Percentiles rank a stretch among this genome's conserved stretches.
Conservation (phyloP, 164 flowering plant species). For the Euptelea pleiosperma region DNA sequence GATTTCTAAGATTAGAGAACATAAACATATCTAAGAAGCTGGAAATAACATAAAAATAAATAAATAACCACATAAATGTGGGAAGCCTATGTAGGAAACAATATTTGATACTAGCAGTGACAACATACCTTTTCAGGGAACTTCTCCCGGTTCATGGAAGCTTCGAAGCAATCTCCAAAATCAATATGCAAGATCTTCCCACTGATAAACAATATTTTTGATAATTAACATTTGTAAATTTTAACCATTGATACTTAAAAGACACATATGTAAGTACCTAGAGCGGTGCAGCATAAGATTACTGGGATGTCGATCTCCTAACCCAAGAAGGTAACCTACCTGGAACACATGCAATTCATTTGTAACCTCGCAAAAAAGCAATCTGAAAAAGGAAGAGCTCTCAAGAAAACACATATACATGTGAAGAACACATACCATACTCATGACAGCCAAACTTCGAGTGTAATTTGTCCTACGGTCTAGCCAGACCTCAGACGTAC, state of each 20-base stretch:
- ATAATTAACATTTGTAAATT: not conserved
- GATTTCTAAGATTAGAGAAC: not conserved
- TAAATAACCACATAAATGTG: not conserved
- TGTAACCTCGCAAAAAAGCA: slow-evolving; percentile 9
- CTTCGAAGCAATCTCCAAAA: slow-evolving; percentile 99
- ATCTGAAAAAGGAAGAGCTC: not conserved
- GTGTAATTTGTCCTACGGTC: slow-evolving; percentile 96
- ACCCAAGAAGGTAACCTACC: slow-evolving; percentile 99
- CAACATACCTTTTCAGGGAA: slow-evolving; percentile 85
- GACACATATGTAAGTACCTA: slow-evolving; percentile 44
- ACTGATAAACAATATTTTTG: slow-evolving; percentile 36
- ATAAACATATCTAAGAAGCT: not conserved
- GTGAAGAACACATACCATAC: slow-evolving; percentile 64
- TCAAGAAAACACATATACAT: not conserved
- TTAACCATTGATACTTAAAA: not conserved
- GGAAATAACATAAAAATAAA: not conserved
- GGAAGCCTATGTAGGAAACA: not conserved
- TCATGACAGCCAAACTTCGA: slow-evolving; percentile 99
- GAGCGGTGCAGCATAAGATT: slow-evolving; percentile 97
- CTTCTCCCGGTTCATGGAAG: slow-evolving; percentile 96
- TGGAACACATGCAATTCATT: slow-evolving; percentile 26
- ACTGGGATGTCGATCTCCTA: slow-evolving; percentile 98
- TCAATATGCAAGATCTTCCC: slow-evolving; percentile 98
- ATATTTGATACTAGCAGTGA: not conserved
- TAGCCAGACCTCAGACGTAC: slow-evolving; percentile 96